Evolutionary conservation across 2,329 filamentous ascomycete species (phyloP).

Genomic region (Penicillium oxalicum): DNA sequence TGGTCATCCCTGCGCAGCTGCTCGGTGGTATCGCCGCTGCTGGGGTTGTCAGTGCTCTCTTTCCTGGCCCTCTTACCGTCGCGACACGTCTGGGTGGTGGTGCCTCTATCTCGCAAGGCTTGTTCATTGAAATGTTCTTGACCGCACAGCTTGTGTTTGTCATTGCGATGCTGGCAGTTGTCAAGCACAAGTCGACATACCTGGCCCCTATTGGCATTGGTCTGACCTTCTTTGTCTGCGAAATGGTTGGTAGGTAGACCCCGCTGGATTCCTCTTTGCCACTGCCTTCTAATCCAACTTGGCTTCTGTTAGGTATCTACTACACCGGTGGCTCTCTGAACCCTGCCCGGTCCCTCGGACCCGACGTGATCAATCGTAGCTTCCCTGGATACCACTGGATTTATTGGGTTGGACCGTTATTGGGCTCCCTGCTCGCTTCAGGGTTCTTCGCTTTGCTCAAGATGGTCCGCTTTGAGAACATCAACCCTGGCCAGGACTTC

Average conservation of each 20-base stretch:
- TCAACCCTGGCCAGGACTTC: slow-evolving; percentile 54
- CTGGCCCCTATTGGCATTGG: slow-evolving; percentile 68
- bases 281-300: background rate
- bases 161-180: slow-evolving; percentile 63
- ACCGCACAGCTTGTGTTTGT: slow-evolving; percentile 59
- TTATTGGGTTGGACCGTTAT: slow-evolving; percentile 45
- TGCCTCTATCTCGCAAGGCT: slow-evolving; percentile 50
- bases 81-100: slow-evolving; percentile 51
- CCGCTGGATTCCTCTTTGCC: background rate
- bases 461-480: slow-evolving; percentile 39
- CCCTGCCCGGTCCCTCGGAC: slow-evolving; percentile 45
- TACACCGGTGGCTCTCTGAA: slow-evolving; percentile 47
- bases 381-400: slow-evolving; percentile 48
- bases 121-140: slow-evolving; percentile 63
- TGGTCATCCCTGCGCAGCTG: slow-evolving; percentile 54
- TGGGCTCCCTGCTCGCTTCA: slow-evolving; percentile 44
- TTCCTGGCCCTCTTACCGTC: slow-evolving; percentile 54
- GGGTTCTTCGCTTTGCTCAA: slow-evolving; percentile 47
- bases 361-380: slow-evolving; percentile 40
- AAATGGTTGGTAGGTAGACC: slow-evolving; percentile 40
- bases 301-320: slow-evolving; percentile 33
- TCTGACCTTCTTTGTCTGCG: slow-evolving; percentile 59
- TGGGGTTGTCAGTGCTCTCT: slow-evolving; percentile 51
- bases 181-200: slow-evolving; percentile 68
- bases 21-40: slow-evolving; percentile 55